Base-by-base conservation (phyloP, 2,329 filamentous ascomycete genomes). In the Geosmithia flava region DNA sequence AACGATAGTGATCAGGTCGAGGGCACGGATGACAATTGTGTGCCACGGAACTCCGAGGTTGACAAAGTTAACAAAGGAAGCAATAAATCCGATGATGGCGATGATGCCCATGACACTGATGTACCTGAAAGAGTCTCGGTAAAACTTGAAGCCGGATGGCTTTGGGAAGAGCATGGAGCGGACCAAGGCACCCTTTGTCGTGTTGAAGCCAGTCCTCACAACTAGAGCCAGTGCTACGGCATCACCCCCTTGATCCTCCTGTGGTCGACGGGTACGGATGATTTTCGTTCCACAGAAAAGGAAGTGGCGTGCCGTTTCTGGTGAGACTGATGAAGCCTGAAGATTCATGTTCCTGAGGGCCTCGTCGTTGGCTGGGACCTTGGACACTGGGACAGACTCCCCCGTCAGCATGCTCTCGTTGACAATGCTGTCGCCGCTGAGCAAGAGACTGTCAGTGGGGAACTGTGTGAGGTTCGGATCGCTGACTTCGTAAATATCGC, bases 91-190 rank as follows among this genome's bases (percentile, higher is more conserved):
- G 46, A 97, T 64, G 45, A 82, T 68, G 20, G 93, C 94, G 56
- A 98, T 83, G 42, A 81, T 69, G 6, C 78, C 91, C 93, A 98
- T 98, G 51, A 98, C 93, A 3, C 87, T 89, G 51, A 98, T 97
- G 62, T 98, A 98, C 20, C 90, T 81, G 68, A 98, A 98, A 0
- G 91, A 96, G 63, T 98, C 93, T 42, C 88, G 81, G 63, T 98
- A 98, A 62, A 98, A 98, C 59, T 94, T 97, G 77, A 98, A 98
- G 0, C 91, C 91, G 1, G 91, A 95, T 1, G 93, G 93, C 60
- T 98, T 98, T 0, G 93, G 94, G 61, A 98, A 98, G 39, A 98
- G 76, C 91, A 98, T 98, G 1, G 93, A 97, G 20, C 93, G 85
- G 50, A 98, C 89, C 17, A 98, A 71, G 10, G 93, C 87, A 20